Percentiles rank a stretch among this genome's conserved stretches.
These are phyloP conservation scores for Kurtzmaniella quercitrusa DNA, from an alignment of 1,139 yeast species.

Conservation along the genomic window DNA sequence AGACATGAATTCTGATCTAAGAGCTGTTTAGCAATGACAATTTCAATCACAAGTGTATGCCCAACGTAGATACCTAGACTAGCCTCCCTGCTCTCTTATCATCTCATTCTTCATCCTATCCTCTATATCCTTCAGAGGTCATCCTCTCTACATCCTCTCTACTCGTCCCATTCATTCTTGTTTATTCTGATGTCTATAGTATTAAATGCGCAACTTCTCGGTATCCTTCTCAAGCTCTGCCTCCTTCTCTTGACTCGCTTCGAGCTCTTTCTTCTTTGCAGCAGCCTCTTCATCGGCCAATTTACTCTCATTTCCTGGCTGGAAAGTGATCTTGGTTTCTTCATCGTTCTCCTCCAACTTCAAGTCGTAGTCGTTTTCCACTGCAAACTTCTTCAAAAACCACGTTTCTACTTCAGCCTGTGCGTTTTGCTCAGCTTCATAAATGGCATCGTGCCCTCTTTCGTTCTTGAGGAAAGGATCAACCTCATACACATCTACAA, in stretches of 20 bases:
- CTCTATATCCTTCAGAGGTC: too few relatives aligned
- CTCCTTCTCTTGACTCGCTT: not conserved
- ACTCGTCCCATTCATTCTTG: too few relatives aligned
- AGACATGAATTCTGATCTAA: constrained; percentile 15
- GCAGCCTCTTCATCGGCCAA: constrained; percentile 42
- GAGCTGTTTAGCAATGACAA: constrained; percentile 89
- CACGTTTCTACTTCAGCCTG: constrained; percentile 65
- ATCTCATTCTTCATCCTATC: too few relatives aligned
- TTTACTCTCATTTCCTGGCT: constrained; percentile 47
- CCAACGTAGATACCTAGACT: constrained; percentile 69
- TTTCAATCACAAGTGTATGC: constrained; percentile 76
- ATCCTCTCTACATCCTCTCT: too few relatives aligned
- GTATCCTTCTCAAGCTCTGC: constrained; percentile 7
- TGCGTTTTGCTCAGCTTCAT: constrained; percentile 78
- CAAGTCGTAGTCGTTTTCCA: constrained; percentile 50
- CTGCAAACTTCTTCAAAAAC: constrained; percentile 66
- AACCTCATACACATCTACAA: constrained; percentile 71
- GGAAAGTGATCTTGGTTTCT: constrained; percentile 43
- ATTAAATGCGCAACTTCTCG: not conserved
- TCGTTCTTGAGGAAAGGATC: constrained; percentile 77
- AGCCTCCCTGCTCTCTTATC: too few relatives aligned
- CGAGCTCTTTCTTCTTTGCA: not conserved
- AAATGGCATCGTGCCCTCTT: constrained; percentile 79
- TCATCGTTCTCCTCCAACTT: constrained; percentile 41
- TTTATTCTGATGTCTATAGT: not conserved